These are phyloP conservation scores for Aphanomyces stellatus DNA, from an alignment of 352 stramenopile genomes.

Conservation along the genomic window DNA sequence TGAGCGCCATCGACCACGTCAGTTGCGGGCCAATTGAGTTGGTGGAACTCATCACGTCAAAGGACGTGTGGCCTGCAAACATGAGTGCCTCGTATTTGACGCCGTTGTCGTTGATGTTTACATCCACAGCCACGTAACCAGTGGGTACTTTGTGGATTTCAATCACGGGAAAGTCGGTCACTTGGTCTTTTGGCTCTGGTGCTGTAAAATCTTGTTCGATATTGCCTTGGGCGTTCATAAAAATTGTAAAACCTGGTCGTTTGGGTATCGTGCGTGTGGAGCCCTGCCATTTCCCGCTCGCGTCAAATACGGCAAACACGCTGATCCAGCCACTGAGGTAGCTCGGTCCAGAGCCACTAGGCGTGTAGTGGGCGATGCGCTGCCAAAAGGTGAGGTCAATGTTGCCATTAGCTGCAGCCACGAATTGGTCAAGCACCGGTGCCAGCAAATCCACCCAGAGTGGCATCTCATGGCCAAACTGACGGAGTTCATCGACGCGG, in stretches of 20 bases:
- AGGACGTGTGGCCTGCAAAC: slow-evolving; percentile 5
- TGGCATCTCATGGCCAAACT: not conserved
- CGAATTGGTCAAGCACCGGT: not conserved
- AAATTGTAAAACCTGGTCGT: too few relatives aligned
- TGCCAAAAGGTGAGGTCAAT: not conserved
- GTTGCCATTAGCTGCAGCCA: not conserved
- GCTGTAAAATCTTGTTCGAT: not conserved
- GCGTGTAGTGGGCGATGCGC: not conserved
- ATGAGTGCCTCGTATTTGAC: slow-evolving; percentile 5
- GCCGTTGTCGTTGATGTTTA: slow-evolving; percentile 18
- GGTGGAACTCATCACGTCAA: not conserved
- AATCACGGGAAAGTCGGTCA: not conserved
- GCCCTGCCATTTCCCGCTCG: not conserved
- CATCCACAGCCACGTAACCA: slow-evolving; percentile 10
- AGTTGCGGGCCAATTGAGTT: not conserved
- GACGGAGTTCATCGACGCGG: not conserved
- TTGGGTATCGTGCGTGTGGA: not conserved
- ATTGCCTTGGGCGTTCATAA: not conserved
- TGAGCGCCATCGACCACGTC: slow-evolving; percentile 10
- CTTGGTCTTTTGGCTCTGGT: not conserved
- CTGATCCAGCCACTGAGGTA: slow-evolving; percentile 3
- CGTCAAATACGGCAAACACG: not conserved
- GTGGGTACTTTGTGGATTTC: not conserved
- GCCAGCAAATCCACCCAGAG: not conserved
- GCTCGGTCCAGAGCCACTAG: not conserved